phyloP scores from a whole-genome alignment of 305 asterid genomes.

The Fraxinus floribunda region DNA sequence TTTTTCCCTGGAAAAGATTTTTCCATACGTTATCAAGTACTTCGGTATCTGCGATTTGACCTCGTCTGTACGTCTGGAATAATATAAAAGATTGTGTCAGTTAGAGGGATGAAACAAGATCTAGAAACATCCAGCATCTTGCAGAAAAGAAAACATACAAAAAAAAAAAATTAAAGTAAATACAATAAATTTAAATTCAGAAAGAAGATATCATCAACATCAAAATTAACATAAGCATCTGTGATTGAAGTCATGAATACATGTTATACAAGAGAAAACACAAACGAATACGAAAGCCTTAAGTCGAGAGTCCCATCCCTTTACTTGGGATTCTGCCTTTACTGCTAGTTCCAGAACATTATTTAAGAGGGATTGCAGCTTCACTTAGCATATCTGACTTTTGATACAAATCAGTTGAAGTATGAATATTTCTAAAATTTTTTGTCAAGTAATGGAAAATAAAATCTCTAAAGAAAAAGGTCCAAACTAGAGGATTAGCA shows the following conservation, averaged over 20 bases:
- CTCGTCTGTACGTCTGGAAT: slow-evolving; percentile 54
- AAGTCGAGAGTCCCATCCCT: too few species aligned
- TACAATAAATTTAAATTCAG: background rate
- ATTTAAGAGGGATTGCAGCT: too few species aligned
- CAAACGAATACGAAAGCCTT: too few species aligned
- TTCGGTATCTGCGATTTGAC: slow-evolving; percentile 43
- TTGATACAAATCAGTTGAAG: too few species aligned
- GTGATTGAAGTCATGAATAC: background rate
- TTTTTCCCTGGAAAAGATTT: slow-evolving; percentile 56
- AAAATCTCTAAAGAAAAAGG: background rate
- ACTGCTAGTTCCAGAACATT: too few species aligned
- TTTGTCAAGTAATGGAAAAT: background rate
- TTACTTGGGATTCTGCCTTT: too few species aligned
- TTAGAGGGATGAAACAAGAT: background rate
- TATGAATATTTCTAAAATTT: too few species aligned
- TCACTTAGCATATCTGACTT: too few species aligned
- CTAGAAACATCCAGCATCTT: background rate
- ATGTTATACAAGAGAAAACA: background rate
- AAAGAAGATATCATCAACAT: background rate
- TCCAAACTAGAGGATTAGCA: background rate
- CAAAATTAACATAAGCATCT: background rate
- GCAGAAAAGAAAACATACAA: background rate
- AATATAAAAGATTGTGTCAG: slow-evolving; percentile 9
- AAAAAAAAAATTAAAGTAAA: background rate
- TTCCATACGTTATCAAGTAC: slow-evolving; percentile 48